These are phyloP conservation scores for Starmera dryadoides DNA, from an alignment of 805 yeast genomes.

Conservation along the genomic window DNA sequence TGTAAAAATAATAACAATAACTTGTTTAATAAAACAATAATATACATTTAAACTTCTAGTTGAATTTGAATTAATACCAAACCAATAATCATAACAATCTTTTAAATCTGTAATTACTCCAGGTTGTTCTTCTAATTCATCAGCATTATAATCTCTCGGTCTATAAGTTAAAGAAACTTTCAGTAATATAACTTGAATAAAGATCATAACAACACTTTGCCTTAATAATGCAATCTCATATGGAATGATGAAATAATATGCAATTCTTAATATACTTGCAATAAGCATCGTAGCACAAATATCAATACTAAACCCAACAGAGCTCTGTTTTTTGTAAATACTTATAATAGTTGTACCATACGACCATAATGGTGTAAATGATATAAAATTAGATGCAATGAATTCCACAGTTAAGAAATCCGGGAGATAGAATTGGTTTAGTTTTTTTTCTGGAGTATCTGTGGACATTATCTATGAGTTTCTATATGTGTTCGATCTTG, in stretches of 20 bases:
- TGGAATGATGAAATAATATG: conserved; percentile 73
- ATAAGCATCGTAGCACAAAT: conserved; percentile 88
- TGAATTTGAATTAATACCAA: conserved; percentile 2
- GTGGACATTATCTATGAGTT: background rate
- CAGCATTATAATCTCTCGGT: conserved; percentile 33
- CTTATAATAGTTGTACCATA: conserved; percentile 78
- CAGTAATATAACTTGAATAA: conserved; percentile 61
- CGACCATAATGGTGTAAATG: conserved; percentile 79
- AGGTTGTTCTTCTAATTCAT: conserved; percentile 24
- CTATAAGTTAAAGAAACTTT: conserved; percentile 56
- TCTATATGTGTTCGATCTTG: too few relatives aligned
- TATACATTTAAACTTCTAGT: conserved; percentile 6
- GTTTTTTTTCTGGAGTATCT: conserved; percentile 17
- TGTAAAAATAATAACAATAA: conserved; percentile 19
- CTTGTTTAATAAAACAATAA: conserved; percentile 1
- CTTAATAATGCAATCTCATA: conserved; percentile 73
- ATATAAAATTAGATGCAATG: conserved; percentile 56
- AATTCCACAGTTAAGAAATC: conserved; percentile 48
- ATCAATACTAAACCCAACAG: conserved; percentile 84
- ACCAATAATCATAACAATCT: conserved; percentile 8
- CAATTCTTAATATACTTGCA: conserved; percentile 65
- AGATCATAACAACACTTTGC: conserved; percentile 82
- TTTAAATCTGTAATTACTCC: conserved; percentile 9
- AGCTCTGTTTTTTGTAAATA: conserved; percentile 54
- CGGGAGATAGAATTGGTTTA: conserved; percentile 38